phyloP scores from a whole-genome alignment of 2,329 filamentous ascomycete genomes.

The Zymoseptoria passerinii region DNA sequence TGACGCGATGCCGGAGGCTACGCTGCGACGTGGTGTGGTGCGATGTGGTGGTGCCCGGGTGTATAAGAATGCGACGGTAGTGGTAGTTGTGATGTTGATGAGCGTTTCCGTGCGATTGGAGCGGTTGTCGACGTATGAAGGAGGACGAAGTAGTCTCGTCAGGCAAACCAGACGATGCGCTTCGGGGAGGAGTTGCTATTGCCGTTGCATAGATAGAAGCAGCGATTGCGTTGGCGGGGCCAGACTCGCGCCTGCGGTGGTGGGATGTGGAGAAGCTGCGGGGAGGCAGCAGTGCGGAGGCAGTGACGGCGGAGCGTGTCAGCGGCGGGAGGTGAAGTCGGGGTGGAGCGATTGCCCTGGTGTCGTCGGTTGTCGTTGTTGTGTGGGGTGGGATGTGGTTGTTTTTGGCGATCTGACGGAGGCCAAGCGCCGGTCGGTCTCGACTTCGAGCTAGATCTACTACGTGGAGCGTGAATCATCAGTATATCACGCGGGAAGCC shows the following conservation, averaged over 20 bases:
- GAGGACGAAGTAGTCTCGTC: slow-evolving; percentile 38
- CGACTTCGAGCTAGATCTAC: background rate
- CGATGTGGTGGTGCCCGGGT: background rate
- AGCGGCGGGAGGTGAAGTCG: background rate
- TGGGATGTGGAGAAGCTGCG: slow-evolving; percentile 1
- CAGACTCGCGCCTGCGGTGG: background rate
- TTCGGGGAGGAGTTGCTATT: slow-evolving; percentile 30
- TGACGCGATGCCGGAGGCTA: slow-evolving; percentile 1
- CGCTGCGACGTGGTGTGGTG: background rate
- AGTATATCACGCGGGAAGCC: background rate
- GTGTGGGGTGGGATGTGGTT: background rate
- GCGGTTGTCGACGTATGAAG: slow-evolving; percentile 20
- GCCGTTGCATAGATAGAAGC: slow-evolving; percentile 1
- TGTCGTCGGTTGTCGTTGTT: background rate
- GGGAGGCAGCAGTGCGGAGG: background rate
- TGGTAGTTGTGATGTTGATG: background rate
- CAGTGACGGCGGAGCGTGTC: background rate
- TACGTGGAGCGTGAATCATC: background rate
- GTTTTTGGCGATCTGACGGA: background rate
- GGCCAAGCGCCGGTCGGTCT: background rate
- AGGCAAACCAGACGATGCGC: slow-evolving; percentile 39
- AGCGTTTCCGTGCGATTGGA: background rate
- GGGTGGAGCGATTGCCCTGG: background rate
- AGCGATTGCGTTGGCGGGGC: background rate
- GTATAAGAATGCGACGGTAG: background rate